Evolutionary conservation across 1,284 basidiomycete species (phyloP).

Genomic region (Mycocalia duriaeana): DNA sequence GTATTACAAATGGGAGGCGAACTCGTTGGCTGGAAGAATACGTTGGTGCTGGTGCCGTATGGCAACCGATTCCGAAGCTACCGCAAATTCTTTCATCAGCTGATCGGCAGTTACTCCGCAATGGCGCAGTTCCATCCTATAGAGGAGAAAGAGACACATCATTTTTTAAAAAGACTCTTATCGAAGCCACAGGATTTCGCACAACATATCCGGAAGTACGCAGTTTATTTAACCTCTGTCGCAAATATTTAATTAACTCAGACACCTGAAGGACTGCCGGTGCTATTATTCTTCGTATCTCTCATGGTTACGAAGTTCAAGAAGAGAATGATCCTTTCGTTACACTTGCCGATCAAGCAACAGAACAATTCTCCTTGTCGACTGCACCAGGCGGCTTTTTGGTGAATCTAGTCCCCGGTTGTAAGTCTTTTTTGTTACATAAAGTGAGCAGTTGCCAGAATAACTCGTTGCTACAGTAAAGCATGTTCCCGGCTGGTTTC

Average conservation of each 20-base stretch:
- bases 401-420: constrained; percentile 35
- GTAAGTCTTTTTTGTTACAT: constrained; percentile 14
- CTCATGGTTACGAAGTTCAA: constrained; percentile 43
- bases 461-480: constrained; percentile 29
- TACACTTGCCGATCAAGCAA: constrained; percentile 36
- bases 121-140: constrained; percentile 31
- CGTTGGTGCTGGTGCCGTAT: constrained; percentile 31
- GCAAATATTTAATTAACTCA: neutral
- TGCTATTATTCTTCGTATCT: constrained; percentile 44
- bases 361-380: constrained; percentile 39
- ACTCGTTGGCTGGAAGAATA: constrained; percentile 32
- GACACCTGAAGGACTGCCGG: constrained; percentile 35
- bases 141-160: constrained; percentile 39
- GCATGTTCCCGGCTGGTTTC: constrained; percentile 48
- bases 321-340: constrained; percentile 44
- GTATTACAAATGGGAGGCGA: constrained; percentile 31
- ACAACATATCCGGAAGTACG: constrained; percentile 43
- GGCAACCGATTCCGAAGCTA: constrained; percentile 43
- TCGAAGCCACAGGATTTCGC: constrained; percentile 37
- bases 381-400: constrained; percentile 38
- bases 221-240: constrained; percentile 5
- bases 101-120: constrained; percentile 28
- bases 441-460: neutral
- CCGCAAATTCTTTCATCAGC: constrained; percentile 44
- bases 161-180: constrained; percentile 41